Evolutionary conservation across 129 eudicot genomes (phyloP), one percentile per base, ranked within the genome.

Genomic region (Centella asiatica): DNA sequence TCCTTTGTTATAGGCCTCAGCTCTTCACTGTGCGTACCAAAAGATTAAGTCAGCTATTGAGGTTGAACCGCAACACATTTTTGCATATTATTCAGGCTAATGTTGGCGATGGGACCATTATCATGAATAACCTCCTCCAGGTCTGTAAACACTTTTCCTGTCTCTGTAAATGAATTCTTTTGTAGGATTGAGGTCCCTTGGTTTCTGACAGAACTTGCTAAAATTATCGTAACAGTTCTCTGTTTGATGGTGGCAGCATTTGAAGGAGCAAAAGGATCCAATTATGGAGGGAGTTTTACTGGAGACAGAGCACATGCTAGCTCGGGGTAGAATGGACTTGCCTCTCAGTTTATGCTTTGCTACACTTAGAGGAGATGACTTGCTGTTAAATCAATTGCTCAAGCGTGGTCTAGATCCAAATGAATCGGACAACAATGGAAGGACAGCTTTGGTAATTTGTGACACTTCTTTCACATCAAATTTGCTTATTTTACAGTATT

Each of bases 71-170:
- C 0, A 61, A 94, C 49, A 73, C 85, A 33, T 83, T 90, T 52
- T 72, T 90, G 65, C 81, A 74, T 75, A 79, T 90, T 57, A 76
- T 90, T 42, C 97, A 90, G 76, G 89, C 95, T 33, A 86, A 90
- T 77, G 97, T 86, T 66, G 97, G 97, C 50, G 97, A 90, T 65
- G 97, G 97, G 68, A 86, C 93, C 26, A 66, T 90, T 52, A 90
- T 90, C 69, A 86, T 86, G 85, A 90, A 84, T 69, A 90, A 90
- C 68, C 87, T 90, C 33, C 85, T 90, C 49, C 74, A 90, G 94
- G 97, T 86, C 10, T 39, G 62, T 65, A 44, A 52, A 13, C 10
- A 20, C 9, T 18, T n/a, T 58, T 11, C 22, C 26, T 15, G 40
- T 4, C 26, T 18, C 62, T n/a, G 42, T 8, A 31, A 17, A 5